These are phyloP conservation scores for Penicillium verrucosum DNA, from an alignment of 2,329 filamentous ascomycete species.

Conservation along the genomic window DNA sequence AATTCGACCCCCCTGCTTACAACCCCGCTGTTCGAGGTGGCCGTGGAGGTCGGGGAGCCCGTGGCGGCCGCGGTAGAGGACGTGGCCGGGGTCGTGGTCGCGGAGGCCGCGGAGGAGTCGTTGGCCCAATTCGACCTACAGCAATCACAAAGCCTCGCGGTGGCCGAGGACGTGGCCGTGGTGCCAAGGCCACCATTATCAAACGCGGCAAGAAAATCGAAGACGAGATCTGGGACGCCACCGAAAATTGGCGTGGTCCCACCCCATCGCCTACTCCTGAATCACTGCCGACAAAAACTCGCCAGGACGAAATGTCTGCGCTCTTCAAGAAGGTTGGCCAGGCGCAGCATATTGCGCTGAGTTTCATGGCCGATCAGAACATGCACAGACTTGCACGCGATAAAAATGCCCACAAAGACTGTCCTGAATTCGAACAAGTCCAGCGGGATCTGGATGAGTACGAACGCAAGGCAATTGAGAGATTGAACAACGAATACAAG, in stretches of 20 bases:
- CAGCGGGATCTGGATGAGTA: conserved; percentile 29
- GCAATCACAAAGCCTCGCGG: conserved; percentile 21
- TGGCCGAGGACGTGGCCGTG: conserved; percentile 30
- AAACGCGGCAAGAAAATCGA: conserved; percentile 24
- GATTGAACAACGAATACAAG: conserved; percentile 33
- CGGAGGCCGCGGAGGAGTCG: conserved; percentile 32
- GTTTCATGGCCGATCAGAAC: conserved; percentile 39
- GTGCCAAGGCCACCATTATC: conserved; percentile 14
- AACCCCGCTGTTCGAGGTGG: conserved; percentile 8
- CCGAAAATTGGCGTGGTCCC: conserved; percentile 31
- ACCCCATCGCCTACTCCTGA: conserved; percentile 38
- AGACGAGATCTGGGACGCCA: conserved; percentile 26
- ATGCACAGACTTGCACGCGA: conserved; percentile 40
- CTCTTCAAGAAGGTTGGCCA: conserved; percentile 43
- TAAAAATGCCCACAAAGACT: conserved; percentile 40
- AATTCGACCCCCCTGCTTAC: background rate
- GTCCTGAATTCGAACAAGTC: conserved; percentile 40
- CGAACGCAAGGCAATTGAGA: conserved; percentile 28
- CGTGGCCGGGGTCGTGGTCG: conserved; percentile 35
- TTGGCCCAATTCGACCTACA: conserved; percentile 15
- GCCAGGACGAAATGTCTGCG: conserved; percentile 43
- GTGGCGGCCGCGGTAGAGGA: conserved; percentile 29
- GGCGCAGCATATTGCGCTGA: conserved; percentile 41
- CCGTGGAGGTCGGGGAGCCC: conserved; percentile 16
- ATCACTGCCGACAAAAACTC: conserved; percentile 39